Evolutionary conservation across 2,329 filamentous ascomycete species (phyloP), one percentile per base, ranked within the genome.

Genomic region (Blumeria graminis): DNA sequence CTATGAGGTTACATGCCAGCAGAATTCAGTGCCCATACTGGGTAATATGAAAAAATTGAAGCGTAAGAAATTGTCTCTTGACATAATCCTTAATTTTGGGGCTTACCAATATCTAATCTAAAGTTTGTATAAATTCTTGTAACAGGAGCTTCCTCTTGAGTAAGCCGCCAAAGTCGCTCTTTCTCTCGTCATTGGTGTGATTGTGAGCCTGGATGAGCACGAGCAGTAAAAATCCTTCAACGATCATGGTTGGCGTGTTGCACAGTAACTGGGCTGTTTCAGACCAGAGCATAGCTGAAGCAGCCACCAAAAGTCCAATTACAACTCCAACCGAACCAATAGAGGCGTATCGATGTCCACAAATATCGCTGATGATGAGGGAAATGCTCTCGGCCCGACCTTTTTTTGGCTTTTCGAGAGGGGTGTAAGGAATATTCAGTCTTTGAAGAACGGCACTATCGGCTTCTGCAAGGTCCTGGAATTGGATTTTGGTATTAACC

Each of bases 401-500:
- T 6, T 16, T 9, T 14, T 43, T 43, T n/a, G 22, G 54, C n/a
- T 7, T 28, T 3, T 22, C 10, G 7, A 48, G 35, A 28, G 43
- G 9, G 13, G 36, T 36, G 14, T 34, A 16, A 1, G 18, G 16
- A 16, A 56, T 34, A 4, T 56, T 39, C 13, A 56, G 46, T n/a
- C 33, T 35, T 5, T 59, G 38, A 35, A 64, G 61, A 32, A 65
- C 46, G 13, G 52, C 56, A 11, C 41, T 34, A 46, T 65, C 64
- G 14, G 61, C 57, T 6, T 57, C 45, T 1, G 57, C 36, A 6
- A 66, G 57, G 53, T 57, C 39, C n/a, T 56, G 34, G 52, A 67
- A 66, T 46, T 65, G 61, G 14, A 60, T 58, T 43, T 63, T 59
- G 5, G 57, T 55, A 32, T 54, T 56, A 11, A 56, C 55, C 22